Conservation (phyloP, 2,329 filamentous ascomycete species). For the Bretziella fagacearum region DNA sequence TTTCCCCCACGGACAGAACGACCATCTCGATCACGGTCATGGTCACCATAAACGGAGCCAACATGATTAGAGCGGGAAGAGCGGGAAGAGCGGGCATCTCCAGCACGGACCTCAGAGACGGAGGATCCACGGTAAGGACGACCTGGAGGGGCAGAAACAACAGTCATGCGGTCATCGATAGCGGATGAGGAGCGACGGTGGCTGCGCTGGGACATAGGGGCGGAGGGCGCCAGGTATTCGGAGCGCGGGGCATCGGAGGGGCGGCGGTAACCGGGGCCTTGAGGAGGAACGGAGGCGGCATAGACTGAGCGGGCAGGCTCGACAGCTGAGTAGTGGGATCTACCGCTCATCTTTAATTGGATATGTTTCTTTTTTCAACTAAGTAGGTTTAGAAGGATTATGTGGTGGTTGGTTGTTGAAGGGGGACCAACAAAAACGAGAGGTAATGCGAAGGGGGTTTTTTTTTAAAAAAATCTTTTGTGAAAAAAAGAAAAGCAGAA, state of each 20-base stretch:
- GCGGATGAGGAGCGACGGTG: conserved; percentile 14
- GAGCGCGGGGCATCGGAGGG: conserved; percentile 9
- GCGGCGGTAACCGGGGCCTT: conserved; percentile 2
- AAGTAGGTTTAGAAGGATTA: too few species aligned
- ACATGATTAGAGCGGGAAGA: conserved; percentile 24
- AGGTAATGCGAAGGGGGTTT: too few species aligned
- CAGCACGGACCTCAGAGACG: conserved; percentile 13
- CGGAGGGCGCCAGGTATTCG: conserved; percentile 16
- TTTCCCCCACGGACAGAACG: conserved; percentile 19
- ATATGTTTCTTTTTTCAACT: background rate
- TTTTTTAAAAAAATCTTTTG: too few species aligned
- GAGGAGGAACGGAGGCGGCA: conserved; percentile 4
- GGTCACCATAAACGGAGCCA: conserved; percentile 22
- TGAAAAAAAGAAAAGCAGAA: too few species aligned
- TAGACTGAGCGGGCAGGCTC: conserved; percentile 9
- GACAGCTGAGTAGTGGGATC: conserved; percentile 11
- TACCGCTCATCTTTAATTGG: conserved; percentile 9
- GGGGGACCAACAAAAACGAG: too few species aligned
- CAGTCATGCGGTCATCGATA: conserved; percentile 1
- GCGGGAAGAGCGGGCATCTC: too few species aligned
- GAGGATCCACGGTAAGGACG: conserved; percentile 14
- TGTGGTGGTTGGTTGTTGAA: too few species aligned
- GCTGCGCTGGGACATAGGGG: conserved; percentile 18
- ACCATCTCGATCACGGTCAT: conserved; percentile 1
- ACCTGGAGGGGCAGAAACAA: conserved; percentile 12